These are phyloP conservation scores for Erucastrum elatum DNA, from an alignment of 345 rosid genomes.

Conservation along the genomic window DNA sequence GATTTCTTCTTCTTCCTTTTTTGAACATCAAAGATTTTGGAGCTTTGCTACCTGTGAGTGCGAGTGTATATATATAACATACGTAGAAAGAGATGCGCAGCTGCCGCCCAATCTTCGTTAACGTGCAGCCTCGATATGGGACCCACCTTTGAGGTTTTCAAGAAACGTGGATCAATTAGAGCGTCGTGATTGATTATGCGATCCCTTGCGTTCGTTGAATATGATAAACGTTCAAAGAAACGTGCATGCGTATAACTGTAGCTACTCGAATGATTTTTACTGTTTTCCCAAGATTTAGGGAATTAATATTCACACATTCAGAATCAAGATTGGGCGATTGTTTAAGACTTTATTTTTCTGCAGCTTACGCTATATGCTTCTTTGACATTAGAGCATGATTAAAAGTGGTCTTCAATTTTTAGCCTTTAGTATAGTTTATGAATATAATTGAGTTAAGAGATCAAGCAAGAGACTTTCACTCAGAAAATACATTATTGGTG, in stretches of 20 bases:
- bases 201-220: conserved; percentile 34
- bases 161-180: conserved; percentile 35
- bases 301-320: neutral
- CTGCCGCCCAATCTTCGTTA: conserved; percentile 35
- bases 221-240: too few relatives aligned
- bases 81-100: neutral
- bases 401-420: too few relatives aligned
- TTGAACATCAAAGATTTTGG: neutral
- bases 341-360: neutral
- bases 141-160: conserved; percentile 27
- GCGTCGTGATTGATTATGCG: conserved; percentile 30
- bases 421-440: too few relatives aligned
- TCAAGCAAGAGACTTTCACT: too few relatives aligned
- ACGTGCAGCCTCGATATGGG: conserved; percentile 29
- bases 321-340: neutral
- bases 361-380: neutral
- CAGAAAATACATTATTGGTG: too few relatives aligned
- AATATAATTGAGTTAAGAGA: too few relatives aligned
- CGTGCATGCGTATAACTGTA: neutral
- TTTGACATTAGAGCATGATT: too few relatives aligned
- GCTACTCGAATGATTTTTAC: conserved; percentile 14
- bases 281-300: conserved; percentile 12
- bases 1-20: neutral
- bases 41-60: conserved; percentile 8
- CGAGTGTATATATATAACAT: conserved; percentile 13